Evolutionary conservation across 1,139 yeast species (phyloP).

Genomic region (Debaryomyces sp.): DNA sequence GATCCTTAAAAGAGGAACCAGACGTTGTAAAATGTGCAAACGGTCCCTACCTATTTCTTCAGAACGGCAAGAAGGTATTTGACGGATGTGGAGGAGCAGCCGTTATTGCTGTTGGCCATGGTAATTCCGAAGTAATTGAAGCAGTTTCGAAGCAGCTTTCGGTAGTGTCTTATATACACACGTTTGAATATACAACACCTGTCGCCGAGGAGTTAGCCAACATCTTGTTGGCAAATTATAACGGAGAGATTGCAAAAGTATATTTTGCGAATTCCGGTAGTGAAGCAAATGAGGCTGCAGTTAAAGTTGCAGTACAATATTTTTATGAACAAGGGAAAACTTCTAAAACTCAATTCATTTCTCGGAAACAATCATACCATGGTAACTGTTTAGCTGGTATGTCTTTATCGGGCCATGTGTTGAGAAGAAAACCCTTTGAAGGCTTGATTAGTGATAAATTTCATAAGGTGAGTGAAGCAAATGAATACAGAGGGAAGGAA

Average conservation of each 20-base stretch:
- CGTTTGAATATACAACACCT: constrained; percentile 13
- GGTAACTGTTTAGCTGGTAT: constrained; percentile 23
- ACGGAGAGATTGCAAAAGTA: constrained; percentile 11
- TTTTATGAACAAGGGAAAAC: constrained; percentile 20
- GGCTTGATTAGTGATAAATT: constrained; percentile 14
- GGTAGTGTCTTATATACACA: constrained; percentile 14
- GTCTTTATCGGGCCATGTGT: constrained; percentile 17
- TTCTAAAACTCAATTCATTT: constrained; percentile 16
- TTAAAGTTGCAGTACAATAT: constrained; percentile 21
- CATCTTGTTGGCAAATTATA: constrained; percentile 10
- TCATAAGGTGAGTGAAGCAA: constrained; percentile 16
- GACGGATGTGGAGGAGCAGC: constrained; percentile 37
- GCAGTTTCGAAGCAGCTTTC: constrained; percentile 22
- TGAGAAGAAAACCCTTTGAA: constrained; percentile 18
- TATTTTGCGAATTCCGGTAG: constrained; percentile 17
- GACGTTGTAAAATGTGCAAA: constrained; percentile 10
- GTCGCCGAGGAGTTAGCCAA: constrained; percentile 15
- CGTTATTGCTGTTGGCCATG: constrained; percentile 29
- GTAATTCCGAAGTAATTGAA: constrained; percentile 22
- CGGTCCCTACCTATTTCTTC: constrained; percentile 17
- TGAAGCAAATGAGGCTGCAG: constrained; percentile 24
- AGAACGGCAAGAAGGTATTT: constrained; percentile 19
- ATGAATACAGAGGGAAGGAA: constrained; percentile 13
- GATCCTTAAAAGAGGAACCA: constrained; percentile 12
- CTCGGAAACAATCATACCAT: constrained; percentile 23